Percentiles rank a stretch among this genome's conserved stretches.
Evolutionary conservation across 192 early-diverging fungal species (phyloP).

Genomic region (Funneliformis geosporum): DNA sequence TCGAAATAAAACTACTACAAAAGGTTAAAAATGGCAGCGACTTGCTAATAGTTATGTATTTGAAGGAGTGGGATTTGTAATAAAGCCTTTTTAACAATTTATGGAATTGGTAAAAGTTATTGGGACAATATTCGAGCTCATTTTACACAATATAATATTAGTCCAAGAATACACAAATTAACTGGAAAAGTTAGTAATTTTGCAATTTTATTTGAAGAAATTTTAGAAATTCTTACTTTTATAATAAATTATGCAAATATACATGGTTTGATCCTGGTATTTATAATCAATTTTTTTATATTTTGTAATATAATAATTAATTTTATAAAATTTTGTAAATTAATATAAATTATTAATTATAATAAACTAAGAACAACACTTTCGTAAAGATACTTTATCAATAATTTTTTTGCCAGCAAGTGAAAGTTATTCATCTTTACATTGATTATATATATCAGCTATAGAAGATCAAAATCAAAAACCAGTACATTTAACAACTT

Average conservation of each 20-base stretch:
- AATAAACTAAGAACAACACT: not conserved
- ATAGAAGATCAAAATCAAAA: not conserved
- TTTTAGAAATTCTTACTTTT: not conserved
- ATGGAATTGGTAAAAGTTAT: not conserved
- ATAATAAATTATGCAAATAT: conserved; percentile 2
- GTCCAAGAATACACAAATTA: not conserved
- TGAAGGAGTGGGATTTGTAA: not conserved
- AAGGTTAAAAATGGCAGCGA: not conserved
- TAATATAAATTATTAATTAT: not conserved
- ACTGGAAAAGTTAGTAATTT: not conserved
- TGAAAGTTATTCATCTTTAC: not conserved
- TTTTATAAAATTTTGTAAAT: not conserved
- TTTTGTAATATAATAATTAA: not conserved
- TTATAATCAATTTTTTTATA: not conserved
- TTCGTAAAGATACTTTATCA: not conserved
- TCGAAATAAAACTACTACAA: not conserved
- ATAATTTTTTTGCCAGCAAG: not conserved
- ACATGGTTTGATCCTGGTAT: not conserved
- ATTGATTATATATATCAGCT: conserved; percentile 1
- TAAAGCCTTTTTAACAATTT: not conserved
- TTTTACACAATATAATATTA: not conserved
- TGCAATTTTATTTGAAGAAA: not conserved
- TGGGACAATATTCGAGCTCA: not conserved
- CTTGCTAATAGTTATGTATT: no score
- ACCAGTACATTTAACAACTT: not conserved